Base-by-base conservation (phyloP, 768 basidiomycete genomes). In the Scleroderma bovista region DNA sequence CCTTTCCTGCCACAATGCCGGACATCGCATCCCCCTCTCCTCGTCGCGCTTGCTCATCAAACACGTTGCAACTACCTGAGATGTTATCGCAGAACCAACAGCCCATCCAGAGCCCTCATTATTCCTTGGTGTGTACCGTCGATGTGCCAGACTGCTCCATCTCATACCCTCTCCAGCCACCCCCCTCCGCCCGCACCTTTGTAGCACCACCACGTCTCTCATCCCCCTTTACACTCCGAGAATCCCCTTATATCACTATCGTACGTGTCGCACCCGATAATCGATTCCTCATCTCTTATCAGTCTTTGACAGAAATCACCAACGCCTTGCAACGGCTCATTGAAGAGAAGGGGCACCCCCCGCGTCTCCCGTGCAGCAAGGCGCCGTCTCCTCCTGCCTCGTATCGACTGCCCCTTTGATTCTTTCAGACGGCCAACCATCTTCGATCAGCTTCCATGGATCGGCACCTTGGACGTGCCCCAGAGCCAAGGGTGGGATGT, bases 391-490 rank as follows among this genome's bases (percentile, higher is more conserved):
- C 75, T 71, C n/a, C 60, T 60, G 31, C 54, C 66, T n/a, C 73
- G 71, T 23, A 41, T 67, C 23, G 76, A 78, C 53, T 74, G 68
- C 37, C 66, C 65, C 24, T 48, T 72, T 50, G 69, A 73, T 37
- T 56, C 70, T 34, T 57, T 60, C 52, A 60, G 56, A 4, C 63
- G 69, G 2, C 51, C 61, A 33, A 55, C 71, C 41, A 55, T 69
- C 38, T 84, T 86, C 60, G 84, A 86, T 68, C 69, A 74, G 23
- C 75, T 87, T 10, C 81, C 84, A 4, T 87, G 84, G 84, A 81
- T 84, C 46, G 72, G 81, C 22, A 72, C 77, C 8, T 68, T 86
- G 44, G 79, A 86, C 46, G 51, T 66, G 46, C 53, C 76, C 6
- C 69, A 75, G 13, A 71, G 76, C 46, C 48, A 69, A 57, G 69